Evolutionary conservation across 208 protist species (phyloP), one percentile per base, ranked within the genome.

Genomic region (Leishmania tropica): DNA sequence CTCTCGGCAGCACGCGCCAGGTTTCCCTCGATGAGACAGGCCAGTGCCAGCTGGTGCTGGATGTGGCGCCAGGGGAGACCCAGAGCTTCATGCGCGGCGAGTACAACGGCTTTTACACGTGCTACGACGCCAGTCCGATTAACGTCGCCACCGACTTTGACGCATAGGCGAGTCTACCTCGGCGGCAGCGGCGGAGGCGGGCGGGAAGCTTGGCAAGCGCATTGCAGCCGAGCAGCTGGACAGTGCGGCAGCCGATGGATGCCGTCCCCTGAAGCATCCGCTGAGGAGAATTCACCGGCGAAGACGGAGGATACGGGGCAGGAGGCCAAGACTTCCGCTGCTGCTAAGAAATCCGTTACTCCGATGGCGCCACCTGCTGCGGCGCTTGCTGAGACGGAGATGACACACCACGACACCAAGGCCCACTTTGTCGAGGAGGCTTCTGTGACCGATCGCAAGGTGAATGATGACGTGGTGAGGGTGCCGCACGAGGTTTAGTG

Each of bases 31-130:
- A 94, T 71, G 78, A 64, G 73, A 91, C 88, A 28, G 89, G 91
- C 15, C 81, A 87, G 73, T 92, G 85, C 70, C 80, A 65, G 74
- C 62, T 96, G 54, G 79, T 87, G 31, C 48, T 94, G 1, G 71
- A 79, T 42, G 86, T 97, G 17, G 78, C 78, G 7, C 90, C 93
- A 21, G 87, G 90, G 10, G 77, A 86, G 82, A 97, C 91, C 47
- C 76, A 88, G 76, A 76, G 40, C 19, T 97, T 97, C 78, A 92
- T 97, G 89, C 76, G 81, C 11, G 92, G 94, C n/a, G 89, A 95
- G 76, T 95, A 92, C 86, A 96, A 94, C 74, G 92, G 91, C 64
- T 90, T 91, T 73, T 75, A 71, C 75, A 89, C 82, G 31, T 65
- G 60, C 81, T 94, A 94, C 85, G 87, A 90, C 60, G 93, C 87